Conservation (phyloP, 106 monocot species). For the Chionographis japonica region DNA sequence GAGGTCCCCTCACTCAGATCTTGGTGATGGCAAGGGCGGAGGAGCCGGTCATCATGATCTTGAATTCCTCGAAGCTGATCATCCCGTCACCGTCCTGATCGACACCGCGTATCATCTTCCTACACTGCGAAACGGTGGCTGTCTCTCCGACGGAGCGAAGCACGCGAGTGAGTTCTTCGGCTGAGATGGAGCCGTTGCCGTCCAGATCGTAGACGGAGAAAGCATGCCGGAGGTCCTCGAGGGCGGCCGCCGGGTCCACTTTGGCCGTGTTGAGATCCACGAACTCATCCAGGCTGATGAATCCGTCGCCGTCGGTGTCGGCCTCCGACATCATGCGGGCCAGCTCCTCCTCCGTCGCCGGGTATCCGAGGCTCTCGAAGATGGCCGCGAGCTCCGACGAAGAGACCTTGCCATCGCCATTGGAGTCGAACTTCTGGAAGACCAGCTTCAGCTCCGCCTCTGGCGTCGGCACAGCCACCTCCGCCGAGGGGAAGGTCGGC, state of each 20-base stretch:
- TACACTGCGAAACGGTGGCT: slow-evolving; percentile 21
- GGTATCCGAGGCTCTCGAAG: slow-evolving; percentile 11
- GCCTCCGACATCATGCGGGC: slow-evolving; percentile 13
- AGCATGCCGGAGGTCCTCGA: slow-evolving; percentile 20
- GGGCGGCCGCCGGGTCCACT: neutral
- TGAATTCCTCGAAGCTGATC: slow-evolving; percentile 47
- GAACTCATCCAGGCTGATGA: slow-evolving; percentile 30
- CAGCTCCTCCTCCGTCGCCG: slow-evolving; percentile 9
- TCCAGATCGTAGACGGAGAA: slow-evolving; percentile 34
- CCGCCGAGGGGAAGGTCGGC: no score
- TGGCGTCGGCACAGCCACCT: neutral
- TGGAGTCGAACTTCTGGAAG: slow-evolving; percentile 20
- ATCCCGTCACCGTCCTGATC: slow-evolving; percentile 43
- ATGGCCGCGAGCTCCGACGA: slow-evolving; percentile 21
- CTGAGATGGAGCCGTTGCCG: slow-evolving; percentile 27
- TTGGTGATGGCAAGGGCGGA: neutral
- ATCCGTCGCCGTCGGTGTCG: slow-evolving; percentile 40
- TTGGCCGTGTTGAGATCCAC: neutral
- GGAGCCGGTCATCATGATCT: slow-evolving; percentile 17
- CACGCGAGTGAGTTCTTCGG: slow-evolving; percentile 7
- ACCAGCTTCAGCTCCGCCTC: slow-evolving; percentile 2
- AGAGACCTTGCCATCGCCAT: slow-evolving; percentile 35
- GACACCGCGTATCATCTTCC: slow-evolving; percentile 25
- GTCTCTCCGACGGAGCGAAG: slow-evolving; percentile 7
- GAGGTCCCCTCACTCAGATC: no score